Conservation (phyloP, 495 filamentous ascomycete genomes). For the Aspergillus avenaceus region DNA sequence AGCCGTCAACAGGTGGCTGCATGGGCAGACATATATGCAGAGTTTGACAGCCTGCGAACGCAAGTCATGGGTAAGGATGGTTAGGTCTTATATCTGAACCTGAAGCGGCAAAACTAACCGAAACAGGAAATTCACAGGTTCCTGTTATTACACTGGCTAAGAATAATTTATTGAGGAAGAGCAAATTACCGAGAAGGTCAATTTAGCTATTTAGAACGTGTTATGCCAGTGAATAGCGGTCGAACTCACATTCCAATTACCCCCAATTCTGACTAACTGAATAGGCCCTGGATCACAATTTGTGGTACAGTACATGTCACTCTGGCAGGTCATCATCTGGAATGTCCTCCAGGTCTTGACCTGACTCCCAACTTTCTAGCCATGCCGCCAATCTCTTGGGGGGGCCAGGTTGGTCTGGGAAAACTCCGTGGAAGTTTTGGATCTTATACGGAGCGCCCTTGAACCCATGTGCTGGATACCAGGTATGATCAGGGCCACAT, state of each 20-base stretch:
- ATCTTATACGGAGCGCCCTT: slow-evolving; percentile 3
- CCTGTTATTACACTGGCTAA: no score
- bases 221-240: no score
- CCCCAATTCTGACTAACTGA: no score
- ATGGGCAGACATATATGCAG: slow-evolving; percentile 12
- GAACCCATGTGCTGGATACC: slow-evolving; percentile 4
- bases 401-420: slow-evolving; percentile 1
- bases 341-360: not conserved
- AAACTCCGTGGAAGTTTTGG: not conserved
- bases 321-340: slow-evolving; percentile 1
- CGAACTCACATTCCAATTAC: no score
- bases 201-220: no score
- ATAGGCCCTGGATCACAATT: no score
- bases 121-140: not conserved
- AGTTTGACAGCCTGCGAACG: slow-evolving; percentile 11
- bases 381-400: slow-evolving; percentile 2
- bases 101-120: slow-evolving; percentile 14
- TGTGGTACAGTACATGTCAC: no score
- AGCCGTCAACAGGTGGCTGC: slow-evolving; percentile 7
- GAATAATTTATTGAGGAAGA: no score
- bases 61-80: slow-evolving; percentile 14
- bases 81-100: slow-evolving; percentile 20
- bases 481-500: not conserved
- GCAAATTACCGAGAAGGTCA: no score
- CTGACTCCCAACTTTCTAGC: slow-evolving; percentile 1